Base-by-base conservation (phyloP, 2,329 filamentous ascomycete genomes). In the Paecilomyces fulvus region DNA sequence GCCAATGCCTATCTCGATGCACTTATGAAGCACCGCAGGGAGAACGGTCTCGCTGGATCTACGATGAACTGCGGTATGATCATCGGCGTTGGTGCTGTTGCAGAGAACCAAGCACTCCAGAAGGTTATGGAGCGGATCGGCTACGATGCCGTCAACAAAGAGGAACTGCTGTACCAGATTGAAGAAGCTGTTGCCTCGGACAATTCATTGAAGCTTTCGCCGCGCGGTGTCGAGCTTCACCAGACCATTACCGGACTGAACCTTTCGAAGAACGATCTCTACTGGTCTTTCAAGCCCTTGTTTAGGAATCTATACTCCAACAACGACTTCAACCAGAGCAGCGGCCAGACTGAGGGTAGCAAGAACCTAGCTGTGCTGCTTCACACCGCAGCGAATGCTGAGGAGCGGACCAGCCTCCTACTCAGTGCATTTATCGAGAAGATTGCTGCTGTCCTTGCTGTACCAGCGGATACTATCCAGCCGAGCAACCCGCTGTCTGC, bases 221-320 rank as follows among this genome's bases (percentile, higher is more conserved):
- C 48, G 20, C 48, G 55, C 9, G 55, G 55, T 20, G 46, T 61
- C 37, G 61, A 61, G 30, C 53, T 53, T n/a, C 60, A 63, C 43
- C 61, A 63, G 52, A 61, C 57, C 10, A 60, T 65, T 49, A 63
- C 64, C 7, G 63, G 61, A 30, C 51, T 65, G 48, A 65, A 64
- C 30, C 49, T 62, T 28, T 56, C 31, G 21, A 53, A 59, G 30
- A 58, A 58, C n/a, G 63, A 63, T 43, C 55, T 61, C 30, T 62
- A 59, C 56, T 64, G 62, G 61, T 49, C 58, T 10, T 37, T 51
- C 10, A 61, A 61, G 23, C 57, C 63, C 14, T 50, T 60, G 8
- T 56, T 64, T 46, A 56, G 61, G 14, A 60, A 65, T 46, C 59
- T 65, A 20, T 64, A 64, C 51, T 49, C 51, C 28, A 64, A 64